These are phyloP conservation scores for Pythium scleroteichum DNA, from an alignment of 352 stramenopile genomes.

Conservation along the genomic window DNA sequence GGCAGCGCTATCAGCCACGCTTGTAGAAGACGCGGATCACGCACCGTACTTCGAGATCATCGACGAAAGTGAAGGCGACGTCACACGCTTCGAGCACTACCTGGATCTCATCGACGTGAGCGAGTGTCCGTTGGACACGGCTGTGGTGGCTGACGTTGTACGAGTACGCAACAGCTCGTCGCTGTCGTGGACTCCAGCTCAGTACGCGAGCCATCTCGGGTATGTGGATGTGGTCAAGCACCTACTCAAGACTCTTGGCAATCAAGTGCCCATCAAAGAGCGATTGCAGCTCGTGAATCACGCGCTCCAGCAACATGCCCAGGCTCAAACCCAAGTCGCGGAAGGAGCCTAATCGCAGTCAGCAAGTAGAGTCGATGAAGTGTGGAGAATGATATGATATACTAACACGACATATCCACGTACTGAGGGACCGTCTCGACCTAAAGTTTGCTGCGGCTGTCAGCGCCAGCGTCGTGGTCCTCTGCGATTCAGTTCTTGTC, in stretches of 20 bases:
- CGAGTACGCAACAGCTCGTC: slow-evolving; percentile 3
- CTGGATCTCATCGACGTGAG: slow-evolving; percentile 6
- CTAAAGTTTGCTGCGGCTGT: slow-evolving; percentile 20
- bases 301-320: slow-evolving; percentile 6
- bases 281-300: slow-evolving; percentile 9
- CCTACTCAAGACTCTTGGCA: slow-evolving; percentile 6
- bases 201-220: slow-evolving; percentile 18
- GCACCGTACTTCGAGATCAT: slow-evolving; percentile 15
- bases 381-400: background rate
- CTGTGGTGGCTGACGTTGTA: slow-evolving; percentile 10
- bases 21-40: slow-evolving; percentile 11
- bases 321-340: background rate
- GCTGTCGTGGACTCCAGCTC: background rate
- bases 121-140: background rate
- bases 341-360: background rate
- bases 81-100: slow-evolving; percentile 7
- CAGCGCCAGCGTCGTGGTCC: background rate
- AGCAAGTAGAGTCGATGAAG: too few relatives aligned
- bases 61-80: slow-evolving; percentile 15
- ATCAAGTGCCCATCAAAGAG: slow-evolving; percentile 9
- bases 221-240: slow-evolving; percentile 13
- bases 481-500: slow-evolving; percentile 30
- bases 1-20: slow-evolving; percentile 5
- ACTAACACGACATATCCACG: slow-evolving; percentile 4
- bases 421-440: background rate